Percentiles rank a stretch among this genome's conserved stretches.
Conservation (phyloP, 2,329 filamentous ascomycete species). For the Zymoseptoria ardabiliae region DNA sequence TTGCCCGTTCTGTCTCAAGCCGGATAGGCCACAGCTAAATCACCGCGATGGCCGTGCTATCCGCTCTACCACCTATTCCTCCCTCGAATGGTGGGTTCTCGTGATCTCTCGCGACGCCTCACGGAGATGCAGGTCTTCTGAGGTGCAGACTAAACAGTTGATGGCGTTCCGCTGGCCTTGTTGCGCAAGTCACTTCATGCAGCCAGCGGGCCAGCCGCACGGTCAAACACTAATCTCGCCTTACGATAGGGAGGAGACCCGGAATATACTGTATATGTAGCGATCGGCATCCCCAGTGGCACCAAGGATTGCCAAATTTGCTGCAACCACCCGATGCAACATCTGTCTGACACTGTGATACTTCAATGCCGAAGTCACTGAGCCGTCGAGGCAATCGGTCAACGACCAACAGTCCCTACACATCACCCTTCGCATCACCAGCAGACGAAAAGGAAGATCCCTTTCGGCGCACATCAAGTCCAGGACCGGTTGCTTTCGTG, state of each 20-base stretch:
- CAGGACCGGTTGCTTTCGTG: conserved; percentile 13
- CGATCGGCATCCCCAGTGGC: not conserved
- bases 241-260: not conserved
- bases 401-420: conserved; percentile 9
- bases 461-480: not conserved
- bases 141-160: not conserved
- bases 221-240: not conserved
- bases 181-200: not conserved
- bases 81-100: not conserved
- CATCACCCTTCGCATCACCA: conserved; percentile 10
- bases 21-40: not conserved
- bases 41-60: not conserved
- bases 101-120: not conserved
- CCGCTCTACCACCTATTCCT: not conserved
- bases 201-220: not conserved
- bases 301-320: not conserved
- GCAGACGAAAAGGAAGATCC: conserved; percentile 8
- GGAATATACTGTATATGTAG: not conserved
- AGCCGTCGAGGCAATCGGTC: conserved; percentile 3
- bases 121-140: not conserved
- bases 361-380: not conserved
- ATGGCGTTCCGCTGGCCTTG: not conserved
- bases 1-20: not conserved
- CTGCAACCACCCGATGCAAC: not conserved
- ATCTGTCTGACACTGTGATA: not conserved